Evolutionary conservation across 495 filamentous ascomycete species (phyloP).

Genomic region (Geopyxis carbonaria): DNA sequence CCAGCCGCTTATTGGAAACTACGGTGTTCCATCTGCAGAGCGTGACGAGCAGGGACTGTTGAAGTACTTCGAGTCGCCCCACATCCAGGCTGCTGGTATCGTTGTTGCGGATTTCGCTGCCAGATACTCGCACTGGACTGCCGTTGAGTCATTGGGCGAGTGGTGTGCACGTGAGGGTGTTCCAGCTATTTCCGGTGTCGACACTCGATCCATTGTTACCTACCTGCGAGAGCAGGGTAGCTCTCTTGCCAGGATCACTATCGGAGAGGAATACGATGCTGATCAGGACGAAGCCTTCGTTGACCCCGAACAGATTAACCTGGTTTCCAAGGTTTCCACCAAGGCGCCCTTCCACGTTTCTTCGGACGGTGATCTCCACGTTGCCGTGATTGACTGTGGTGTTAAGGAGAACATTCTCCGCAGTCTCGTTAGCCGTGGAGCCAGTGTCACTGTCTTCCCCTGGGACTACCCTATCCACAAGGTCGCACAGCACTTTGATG

Average conservation of each 20-base stretch:
- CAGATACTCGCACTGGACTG: conserved; percentile 96
- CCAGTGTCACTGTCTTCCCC: conserved; percentile 80
- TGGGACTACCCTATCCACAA: conserved; percentile 97
- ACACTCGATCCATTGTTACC: conserved; percentile 92
- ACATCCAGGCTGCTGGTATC: conserved; percentile 89
- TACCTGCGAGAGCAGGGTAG: conserved; percentile 89
- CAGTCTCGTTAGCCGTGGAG: conserved; percentile 72
- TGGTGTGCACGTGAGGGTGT: conserved; percentile 96
- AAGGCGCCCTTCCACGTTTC: conserved; percentile 93
- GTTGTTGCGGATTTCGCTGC: conserved; percentile 88
- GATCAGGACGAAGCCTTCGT: conserved; percentile 94
- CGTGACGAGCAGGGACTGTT: conserved; percentile 65
- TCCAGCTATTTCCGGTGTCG: conserved; percentile 88
- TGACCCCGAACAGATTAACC: conserved; percentile 88
- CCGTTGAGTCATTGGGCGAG: conserved; percentile 75
- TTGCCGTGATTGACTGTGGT: conserved; percentile 92
- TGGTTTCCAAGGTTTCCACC: conserved; percentile 88
- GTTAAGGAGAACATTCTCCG: conserved; percentile 99
- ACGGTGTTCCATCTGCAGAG: conserved; percentile 61
- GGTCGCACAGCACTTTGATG: conserved; percentile 91
- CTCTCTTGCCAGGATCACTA: conserved; percentile 82
- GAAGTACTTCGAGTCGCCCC: conserved; percentile 88
- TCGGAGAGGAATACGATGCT: conserved; percentile 95
- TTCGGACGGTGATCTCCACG: conserved; percentile 61
- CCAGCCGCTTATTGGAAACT: conserved; percentile 97